Percentiles rank a stretch among this genome's conserved stretches.
phyloP scores from a whole-genome alignment of 805 yeast genomes.

The Cyberlindnera maritima region DNA sequence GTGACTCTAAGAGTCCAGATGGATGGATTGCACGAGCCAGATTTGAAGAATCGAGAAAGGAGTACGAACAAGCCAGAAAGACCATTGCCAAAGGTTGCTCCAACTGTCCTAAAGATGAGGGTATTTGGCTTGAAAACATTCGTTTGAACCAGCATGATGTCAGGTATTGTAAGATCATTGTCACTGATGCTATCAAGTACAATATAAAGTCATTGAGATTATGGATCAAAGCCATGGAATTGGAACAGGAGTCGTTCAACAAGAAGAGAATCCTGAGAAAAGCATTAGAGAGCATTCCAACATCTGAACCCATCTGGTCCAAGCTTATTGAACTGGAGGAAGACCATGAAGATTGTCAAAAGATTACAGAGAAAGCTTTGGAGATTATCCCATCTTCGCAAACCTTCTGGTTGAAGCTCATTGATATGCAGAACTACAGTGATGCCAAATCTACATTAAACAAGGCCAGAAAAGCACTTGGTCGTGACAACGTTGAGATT shows the following conservation, averaged over 20 bases:
- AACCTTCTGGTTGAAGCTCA: conserved; percentile 61
- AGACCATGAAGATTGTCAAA: conserved; percentile 43
- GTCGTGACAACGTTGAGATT: conserved; percentile 42
- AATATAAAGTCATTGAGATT: conserved; percentile 55
- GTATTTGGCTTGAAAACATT: conserved; percentile 80
- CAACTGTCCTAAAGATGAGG: conserved; percentile 62
- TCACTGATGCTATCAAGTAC: conserved; percentile 60
- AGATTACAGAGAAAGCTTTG: conserved; percentile 61
- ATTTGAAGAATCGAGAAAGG: conserved; percentile 65
- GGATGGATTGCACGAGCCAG: conserved; percentile 89
- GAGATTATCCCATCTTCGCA: conserved; percentile 65
- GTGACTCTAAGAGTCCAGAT: conserved; percentile 69
- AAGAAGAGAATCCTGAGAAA: conserved; percentile 61
- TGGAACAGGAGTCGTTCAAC: conserved; percentile 57
- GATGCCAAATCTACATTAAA: conserved; percentile 57
- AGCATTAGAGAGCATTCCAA: conserved; percentile 67
- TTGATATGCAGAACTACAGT: conserved; percentile 39
- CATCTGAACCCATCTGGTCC: conserved; percentile 63
- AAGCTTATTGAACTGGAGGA: conserved; percentile 58
- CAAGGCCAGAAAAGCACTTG: conserved; percentile 54
- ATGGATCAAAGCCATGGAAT: conserved; percentile 70
- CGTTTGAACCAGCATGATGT: conserved; percentile 50
- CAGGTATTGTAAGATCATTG: conserved; percentile 51
- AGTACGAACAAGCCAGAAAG: conserved; percentile 52
- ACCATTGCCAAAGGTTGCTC: conserved; percentile 75